Evolutionary conservation across 1,284 basidiomycete species (phyloP).

Genomic region (Rhodotorula sp.): DNA sequence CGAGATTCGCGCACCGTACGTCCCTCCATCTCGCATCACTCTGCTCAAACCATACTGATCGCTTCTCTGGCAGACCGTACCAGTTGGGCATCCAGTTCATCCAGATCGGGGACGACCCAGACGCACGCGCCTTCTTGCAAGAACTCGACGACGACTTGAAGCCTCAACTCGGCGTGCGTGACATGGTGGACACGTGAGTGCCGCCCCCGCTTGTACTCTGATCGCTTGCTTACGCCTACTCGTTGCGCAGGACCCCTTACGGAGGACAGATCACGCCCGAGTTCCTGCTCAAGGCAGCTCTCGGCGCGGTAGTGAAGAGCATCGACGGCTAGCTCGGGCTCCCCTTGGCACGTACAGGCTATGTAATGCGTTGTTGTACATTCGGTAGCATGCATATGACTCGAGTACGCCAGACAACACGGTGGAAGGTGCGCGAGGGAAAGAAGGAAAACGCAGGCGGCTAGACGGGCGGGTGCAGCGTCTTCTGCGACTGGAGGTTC

Average conservation of each 20-base stretch:
- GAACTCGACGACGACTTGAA: constrained; percentile 40
- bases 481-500: constrained; percentile 29
- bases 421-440: not conserved
- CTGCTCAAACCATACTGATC: not conserved
- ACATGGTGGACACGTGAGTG: constrained; percentile 28
- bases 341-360: not conserved
- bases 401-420: not conserved
- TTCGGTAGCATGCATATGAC: not conserved
- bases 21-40: no score
- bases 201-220: accelerated
- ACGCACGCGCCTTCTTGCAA: constrained; percentile 33
- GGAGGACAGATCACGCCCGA: constrained; percentile 14
- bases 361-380: not conserved
- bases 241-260: constrained; percentile 12
- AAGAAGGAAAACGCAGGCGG: not conserved
- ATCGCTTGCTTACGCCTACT: not conserved
- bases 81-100: constrained; percentile 39
- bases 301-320: constrained; percentile 22
- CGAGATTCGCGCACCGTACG: constrained; percentile 26
- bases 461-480: constrained; percentile 25
- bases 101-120: constrained; percentile 36
- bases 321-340: constrained; percentile 6
- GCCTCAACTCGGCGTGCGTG: constrained; percentile 30
- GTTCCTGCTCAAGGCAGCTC: constrained; percentile 29
- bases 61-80: constrained; percentile 12